Evolutionary conservation across 2,329 filamentous ascomycete genomes (phyloP).

Genomic region (Claviceps maximensis): DNA sequence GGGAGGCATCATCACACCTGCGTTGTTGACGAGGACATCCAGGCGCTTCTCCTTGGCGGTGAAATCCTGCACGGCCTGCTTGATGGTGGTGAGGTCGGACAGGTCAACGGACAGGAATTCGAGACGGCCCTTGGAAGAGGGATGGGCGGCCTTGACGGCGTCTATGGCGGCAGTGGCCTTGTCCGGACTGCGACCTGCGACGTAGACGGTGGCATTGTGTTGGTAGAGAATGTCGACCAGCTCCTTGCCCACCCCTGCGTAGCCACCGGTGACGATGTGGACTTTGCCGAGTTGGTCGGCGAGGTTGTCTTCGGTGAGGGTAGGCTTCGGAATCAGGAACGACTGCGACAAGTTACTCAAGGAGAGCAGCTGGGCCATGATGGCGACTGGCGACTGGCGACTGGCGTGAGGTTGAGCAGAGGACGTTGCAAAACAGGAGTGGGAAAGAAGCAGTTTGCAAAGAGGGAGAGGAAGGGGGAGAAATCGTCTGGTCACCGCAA

Average conservation of each 20-base stretch:
- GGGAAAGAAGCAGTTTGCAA: no score
- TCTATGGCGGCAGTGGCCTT: constrained; percentile 32
- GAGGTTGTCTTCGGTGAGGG: constrained; percentile 5
- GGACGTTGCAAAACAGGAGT: not conserved
- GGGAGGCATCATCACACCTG: constrained; percentile 29
- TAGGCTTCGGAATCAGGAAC: constrained; percentile 3
- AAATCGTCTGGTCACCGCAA: no score
- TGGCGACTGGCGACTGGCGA: not conserved
- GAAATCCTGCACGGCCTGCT: constrained; percentile 18
- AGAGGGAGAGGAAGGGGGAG: no score
- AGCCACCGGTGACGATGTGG: constrained; percentile 35
- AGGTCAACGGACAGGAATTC: constrained; percentile 34
- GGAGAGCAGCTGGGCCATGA: not conserved
- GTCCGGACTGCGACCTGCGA: constrained; percentile 34
- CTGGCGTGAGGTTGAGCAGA: not conserved
- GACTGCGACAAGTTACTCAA: not conserved
- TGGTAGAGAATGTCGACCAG: constrained; percentile 39
- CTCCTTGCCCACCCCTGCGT: constrained; percentile 35
- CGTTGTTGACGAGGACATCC: constrained; percentile 32
- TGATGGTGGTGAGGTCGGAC: constrained; percentile 23
- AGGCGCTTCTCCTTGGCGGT: constrained; percentile 18
- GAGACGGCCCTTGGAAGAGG: constrained; percentile 25
- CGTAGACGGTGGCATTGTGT: constrained; percentile 40
- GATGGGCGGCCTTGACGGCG: constrained; percentile 23
- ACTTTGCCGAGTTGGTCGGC: constrained; percentile 18